Percentiles rank a stretch among this genome's conserved stretches.
Evolutionary conservation across 2,329 filamentous ascomycete species (phyloP).

Genomic region (Metarhizium humberi): DNA sequence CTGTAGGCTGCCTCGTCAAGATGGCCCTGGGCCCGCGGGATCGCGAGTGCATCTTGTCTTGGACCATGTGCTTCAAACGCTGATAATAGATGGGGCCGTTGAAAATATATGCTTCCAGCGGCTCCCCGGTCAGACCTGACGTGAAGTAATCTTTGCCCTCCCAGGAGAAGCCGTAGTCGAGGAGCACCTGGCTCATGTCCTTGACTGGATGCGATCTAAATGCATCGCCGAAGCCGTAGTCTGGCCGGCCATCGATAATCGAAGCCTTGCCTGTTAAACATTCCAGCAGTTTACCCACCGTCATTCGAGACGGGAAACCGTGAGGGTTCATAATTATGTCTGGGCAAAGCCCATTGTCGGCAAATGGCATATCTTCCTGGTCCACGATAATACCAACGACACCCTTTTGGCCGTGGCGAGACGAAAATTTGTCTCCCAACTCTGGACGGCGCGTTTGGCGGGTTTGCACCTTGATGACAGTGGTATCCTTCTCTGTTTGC

Average conservation of each 20-base stretch:
- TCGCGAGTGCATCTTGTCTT: conserved; percentile 98
- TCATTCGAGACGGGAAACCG: conserved; percentile 99
- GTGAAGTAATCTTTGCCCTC: conserved; percentile 97
- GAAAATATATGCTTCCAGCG: conserved; percentile 92
- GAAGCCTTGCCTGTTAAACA: conserved; percentile 91
- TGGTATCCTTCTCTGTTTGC: conserved; percentile 75
- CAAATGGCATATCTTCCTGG: conserved; percentile 95
- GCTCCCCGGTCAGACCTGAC: conserved; percentile 87
- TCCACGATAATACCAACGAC: conserved; percentile 95
- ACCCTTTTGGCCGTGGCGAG: conserved; percentile 95
- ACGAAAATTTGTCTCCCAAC: conserved; percentile 97
- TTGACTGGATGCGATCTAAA: conserved; percentile 78
- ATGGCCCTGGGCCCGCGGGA: conserved; percentile 84
- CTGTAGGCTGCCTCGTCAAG: conserved; percentile 88
- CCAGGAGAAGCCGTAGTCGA: conserved; percentile 88
- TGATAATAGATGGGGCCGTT: conserved; percentile 99
- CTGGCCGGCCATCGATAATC: conserved; percentile 71
- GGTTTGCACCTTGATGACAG: conserved; percentile 87
- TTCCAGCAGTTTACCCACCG: conserved; percentile 94
- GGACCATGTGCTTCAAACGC: conserved; percentile 99
- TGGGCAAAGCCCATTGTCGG: conserved; percentile 79
- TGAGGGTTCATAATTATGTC: conserved; percentile 99
- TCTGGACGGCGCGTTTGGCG: conserved; percentile 93
- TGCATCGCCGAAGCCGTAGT: conserved; percentile 76
- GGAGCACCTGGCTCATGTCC: conserved; percentile 77